Evolutionary conservation across 306 rosid species (phyloP).

Genomic region (Pterocarpus santalinus): DNA sequence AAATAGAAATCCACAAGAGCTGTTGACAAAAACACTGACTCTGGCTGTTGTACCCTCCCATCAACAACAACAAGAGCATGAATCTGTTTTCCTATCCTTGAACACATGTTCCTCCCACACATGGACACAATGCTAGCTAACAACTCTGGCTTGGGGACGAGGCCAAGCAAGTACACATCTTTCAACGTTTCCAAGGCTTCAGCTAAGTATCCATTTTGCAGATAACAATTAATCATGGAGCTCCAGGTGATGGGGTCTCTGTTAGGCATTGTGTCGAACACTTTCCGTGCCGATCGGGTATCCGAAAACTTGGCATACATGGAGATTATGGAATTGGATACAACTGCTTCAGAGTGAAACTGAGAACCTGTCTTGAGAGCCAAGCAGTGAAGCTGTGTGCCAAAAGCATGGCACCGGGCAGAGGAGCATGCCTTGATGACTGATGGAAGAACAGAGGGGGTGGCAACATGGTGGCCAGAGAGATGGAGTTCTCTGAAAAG

Average conservation of each 20-base stretch:
- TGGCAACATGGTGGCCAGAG: slow-evolving; percentile 38
- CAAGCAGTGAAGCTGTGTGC: slow-evolving; percentile 67
- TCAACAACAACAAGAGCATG: slow-evolving; percentile 64
- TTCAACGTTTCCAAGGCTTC: slow-evolving; percentile 57
- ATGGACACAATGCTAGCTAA: slow-evolving; percentile 60
- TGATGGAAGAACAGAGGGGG: slow-evolving; percentile 63
- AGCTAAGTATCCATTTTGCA: slow-evolving; percentile 60
- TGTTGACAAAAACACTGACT: slow-evolving; percentile 62
- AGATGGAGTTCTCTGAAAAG: slow-evolving; percentile 56
- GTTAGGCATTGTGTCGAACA: slow-evolving; percentile 70
- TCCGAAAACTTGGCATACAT: slow-evolving; percentile 61
- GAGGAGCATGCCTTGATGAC: slow-evolving; percentile 68
- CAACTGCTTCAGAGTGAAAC: slow-evolving; percentile 48
- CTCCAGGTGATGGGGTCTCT: slow-evolving; percentile 73
- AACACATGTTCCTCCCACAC: slow-evolving; percentile 56
- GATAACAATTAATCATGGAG: slow-evolving; percentile 67
- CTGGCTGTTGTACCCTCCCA: slow-evolving; percentile 54
- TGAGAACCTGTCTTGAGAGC: slow-evolving; percentile 55
- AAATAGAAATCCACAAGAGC: slow-evolving; percentile 73
- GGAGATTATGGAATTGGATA: slow-evolving; percentile 70
- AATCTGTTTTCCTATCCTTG: slow-evolving; percentile 59
- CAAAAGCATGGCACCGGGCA: slow-evolving; percentile 47
- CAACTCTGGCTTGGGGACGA: slow-evolving; percentile 66
- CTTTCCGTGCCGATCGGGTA: slow-evolving; percentile 45
- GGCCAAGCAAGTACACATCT: slow-evolving; percentile 49